Conservation (phyloP, 148 eudicot genomes). For the Suaeda aralocaspica region DNA sequence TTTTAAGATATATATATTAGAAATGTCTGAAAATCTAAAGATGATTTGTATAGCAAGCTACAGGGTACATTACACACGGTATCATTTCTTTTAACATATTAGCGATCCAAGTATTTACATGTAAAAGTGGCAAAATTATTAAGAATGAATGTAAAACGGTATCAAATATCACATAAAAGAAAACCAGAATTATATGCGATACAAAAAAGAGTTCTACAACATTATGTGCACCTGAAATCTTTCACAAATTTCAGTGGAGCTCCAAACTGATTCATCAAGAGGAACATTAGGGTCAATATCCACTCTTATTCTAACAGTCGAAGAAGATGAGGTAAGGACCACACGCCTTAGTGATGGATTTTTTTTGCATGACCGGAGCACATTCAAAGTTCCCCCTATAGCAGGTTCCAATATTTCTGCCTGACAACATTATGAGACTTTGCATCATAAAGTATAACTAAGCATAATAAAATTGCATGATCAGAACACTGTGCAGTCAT, state of each 20-base stretch:
- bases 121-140: not conserved
- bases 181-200: not conserved
- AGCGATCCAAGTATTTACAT: not conserved
- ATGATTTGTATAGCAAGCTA: too few relatives aligned
- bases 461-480: not conserved
- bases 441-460: not conserved
- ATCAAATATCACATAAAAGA: not conserved
- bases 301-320: slow-evolving; percentile 64
- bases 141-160: not conserved
- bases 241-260: slow-evolving; percentile 74
- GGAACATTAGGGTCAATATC: slow-evolving; percentile 49
- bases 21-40: not conserved
- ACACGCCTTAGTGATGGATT: slow-evolving; percentile 75
- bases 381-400: slow-evolving; percentile 78
- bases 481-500: too few relatives aligned
- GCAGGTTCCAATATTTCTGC: slow-evolving; percentile 86
- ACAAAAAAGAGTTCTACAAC: not conserved
- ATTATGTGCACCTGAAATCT: slow-evolving; percentile 38
- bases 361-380: slow-evolving; percentile 77
- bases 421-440: slow-evolving; percentile 26
- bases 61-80: too few relatives aligned
- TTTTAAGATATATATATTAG: not conserved
- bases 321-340: slow-evolving; percentile 87
- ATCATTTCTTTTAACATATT: too few relatives aligned
- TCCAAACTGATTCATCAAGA: slow-evolving; percentile 81